These are phyloP conservation scores for Amaranthus palmeri DNA, from an alignment of 148 eudicot species.

Conservation along the genomic window DNA sequence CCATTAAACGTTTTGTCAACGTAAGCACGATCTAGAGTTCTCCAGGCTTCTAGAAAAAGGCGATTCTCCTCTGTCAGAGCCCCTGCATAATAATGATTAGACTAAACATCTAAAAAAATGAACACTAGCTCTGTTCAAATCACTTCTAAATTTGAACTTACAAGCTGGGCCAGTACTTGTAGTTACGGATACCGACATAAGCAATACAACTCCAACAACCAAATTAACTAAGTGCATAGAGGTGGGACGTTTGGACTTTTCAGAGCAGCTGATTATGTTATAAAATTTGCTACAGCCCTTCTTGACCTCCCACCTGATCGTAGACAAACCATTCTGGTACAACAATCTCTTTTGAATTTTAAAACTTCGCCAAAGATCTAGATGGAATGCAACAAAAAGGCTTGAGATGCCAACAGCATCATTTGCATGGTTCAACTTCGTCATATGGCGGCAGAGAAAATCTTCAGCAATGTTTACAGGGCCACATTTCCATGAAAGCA, in stretches of 20 bases:
- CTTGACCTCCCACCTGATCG: constrained; percentile 29
- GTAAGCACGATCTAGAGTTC: constrained; percentile 90
- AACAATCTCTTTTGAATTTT: constrained; percentile 19
- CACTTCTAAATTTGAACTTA: constrained; percentile 38
- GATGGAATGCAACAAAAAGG: background rate
- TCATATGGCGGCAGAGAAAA: constrained; percentile 21
- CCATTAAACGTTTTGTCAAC: constrained; percentile 95
- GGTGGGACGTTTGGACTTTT: constrained; percentile 21
- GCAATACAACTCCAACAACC: constrained; percentile 56
- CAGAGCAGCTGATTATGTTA: constrained; percentile 32
- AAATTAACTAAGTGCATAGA: constrained; percentile 34
- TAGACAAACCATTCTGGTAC: constrained; percentile 24
- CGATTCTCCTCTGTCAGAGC: constrained; percentile 90
- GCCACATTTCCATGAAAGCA: constrained; percentile 28
- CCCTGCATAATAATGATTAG: constrained; percentile 43
- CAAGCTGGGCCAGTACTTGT: constrained; percentile 60
- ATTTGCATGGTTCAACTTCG: constrained; percentile 21
- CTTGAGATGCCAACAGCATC: constrained; percentile 12
- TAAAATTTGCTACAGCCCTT: constrained; percentile 27
- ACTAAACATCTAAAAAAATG: background rate
- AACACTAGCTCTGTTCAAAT: background rate
- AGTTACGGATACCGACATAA: constrained; percentile 53
- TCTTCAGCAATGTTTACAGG: constrained; percentile 13
- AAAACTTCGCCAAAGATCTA: constrained; percentile 21
- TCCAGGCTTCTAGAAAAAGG: constrained; percentile 97